Evolutionary conservation across 2,329 filamentous ascomycete species (phyloP).

Genomic region (Colletotrichum trifolii): DNA sequence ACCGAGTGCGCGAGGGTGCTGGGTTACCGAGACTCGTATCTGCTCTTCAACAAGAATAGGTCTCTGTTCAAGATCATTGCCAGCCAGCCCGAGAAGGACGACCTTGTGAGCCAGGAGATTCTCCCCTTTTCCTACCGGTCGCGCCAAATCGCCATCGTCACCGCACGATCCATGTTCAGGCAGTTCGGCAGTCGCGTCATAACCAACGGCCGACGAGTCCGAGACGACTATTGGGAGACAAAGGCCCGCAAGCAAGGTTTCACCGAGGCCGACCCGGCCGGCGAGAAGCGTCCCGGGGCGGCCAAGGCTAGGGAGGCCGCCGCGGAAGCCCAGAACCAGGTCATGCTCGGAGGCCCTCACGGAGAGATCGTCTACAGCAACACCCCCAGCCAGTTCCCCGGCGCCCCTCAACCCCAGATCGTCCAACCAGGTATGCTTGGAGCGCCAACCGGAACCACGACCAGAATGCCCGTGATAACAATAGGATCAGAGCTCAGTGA

Average conservation of each 20-base stretch:
- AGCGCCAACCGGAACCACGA: slow-evolving; percentile 69
- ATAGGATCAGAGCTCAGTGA: slow-evolving; percentile 82
- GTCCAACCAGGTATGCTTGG: slow-evolving; percentile 80
- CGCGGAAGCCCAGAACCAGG: slow-evolving; percentile 74
- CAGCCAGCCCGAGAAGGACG: slow-evolving; percentile 94
- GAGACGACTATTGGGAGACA: slow-evolving; percentile 98
- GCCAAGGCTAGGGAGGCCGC: slow-evolving; percentile 88
- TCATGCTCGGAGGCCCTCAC: slow-evolving; percentile 74
- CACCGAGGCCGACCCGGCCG: slow-evolving; percentile 94
- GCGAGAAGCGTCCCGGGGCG: slow-evolving; percentile 94
- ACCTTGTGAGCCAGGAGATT: slow-evolving; percentile 93
- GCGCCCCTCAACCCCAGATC: slow-evolving; percentile 74
- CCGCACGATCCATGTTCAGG: slow-evolving; percentile 96
- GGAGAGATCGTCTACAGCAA: slow-evolving; percentile 91
- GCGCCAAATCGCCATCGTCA: slow-evolving; percentile 98
- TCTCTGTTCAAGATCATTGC: slow-evolving; percentile 98
- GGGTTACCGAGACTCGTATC: slow-evolving; percentile 95
- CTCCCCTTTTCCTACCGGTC: slow-evolving; percentile 97
- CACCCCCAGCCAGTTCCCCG: slow-evolving; percentile 72
- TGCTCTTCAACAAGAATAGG: slow-evolving; percentile 98
- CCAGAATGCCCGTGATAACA: slow-evolving; percentile 87
- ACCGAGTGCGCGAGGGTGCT: slow-evolving; percentile 96
- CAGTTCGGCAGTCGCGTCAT: slow-evolving; percentile 98
- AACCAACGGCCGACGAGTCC: slow-evolving; percentile 86
- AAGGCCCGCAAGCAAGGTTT: slow-evolving; percentile 98